Evolutionary conservation across 2,329 filamentous ascomycete genomes (phyloP).

Genomic region (Aureobasidium namibiae): DNA sequence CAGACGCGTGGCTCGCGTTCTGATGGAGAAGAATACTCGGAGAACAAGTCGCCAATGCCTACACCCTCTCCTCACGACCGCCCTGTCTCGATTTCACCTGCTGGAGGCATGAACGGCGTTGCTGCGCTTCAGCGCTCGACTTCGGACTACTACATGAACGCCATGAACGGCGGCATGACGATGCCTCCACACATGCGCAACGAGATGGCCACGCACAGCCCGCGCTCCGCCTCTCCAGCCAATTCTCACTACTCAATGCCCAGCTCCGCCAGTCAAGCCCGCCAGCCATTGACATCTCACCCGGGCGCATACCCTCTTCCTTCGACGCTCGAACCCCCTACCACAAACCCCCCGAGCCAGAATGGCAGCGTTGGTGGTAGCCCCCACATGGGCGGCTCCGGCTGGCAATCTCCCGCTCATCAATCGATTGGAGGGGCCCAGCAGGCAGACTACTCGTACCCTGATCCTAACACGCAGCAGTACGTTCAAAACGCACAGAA

Average conservation of each 20-base stretch:
- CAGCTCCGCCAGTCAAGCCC: conserved; percentile 42
- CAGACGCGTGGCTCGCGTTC: conserved; percentile 50
- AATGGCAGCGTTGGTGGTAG: conserved; percentile 69
- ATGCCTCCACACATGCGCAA: conserved; percentile 75
- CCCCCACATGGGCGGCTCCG: conserved; percentile 71
- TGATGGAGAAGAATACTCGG: conserved; percentile 59
- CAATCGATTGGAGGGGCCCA: conserved; percentile 61
- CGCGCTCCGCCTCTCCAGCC: conserved; percentile 53
- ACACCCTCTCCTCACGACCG: conserved; percentile 80
- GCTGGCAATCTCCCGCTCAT: conserved; percentile 81
- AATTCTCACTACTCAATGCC: conserved; percentile 54
- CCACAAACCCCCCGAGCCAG: conserved; percentile 68
- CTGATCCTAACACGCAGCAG: conserved; percentile 54
- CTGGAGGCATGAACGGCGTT: conserved; percentile 62
- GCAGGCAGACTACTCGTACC: conserved; percentile 68
- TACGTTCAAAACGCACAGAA: conserved; percentile 54
- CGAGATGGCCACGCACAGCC: conserved; percentile 64
- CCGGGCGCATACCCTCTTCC: conserved; percentile 46
- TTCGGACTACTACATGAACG: conserved; percentile 71
- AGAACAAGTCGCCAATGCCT: conserved; percentile 64
- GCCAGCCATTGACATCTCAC: conserved; percentile 69
- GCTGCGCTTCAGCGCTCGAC: conserved; percentile 59
- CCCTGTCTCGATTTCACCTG: conserved; percentile 70
- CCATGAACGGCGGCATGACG: conserved; percentile 47
- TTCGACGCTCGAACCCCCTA: conserved; percentile 77